phyloP scores from a whole-genome alignment of 2,329 filamentous ascomycete species.

The Botrytis porri region DNA sequence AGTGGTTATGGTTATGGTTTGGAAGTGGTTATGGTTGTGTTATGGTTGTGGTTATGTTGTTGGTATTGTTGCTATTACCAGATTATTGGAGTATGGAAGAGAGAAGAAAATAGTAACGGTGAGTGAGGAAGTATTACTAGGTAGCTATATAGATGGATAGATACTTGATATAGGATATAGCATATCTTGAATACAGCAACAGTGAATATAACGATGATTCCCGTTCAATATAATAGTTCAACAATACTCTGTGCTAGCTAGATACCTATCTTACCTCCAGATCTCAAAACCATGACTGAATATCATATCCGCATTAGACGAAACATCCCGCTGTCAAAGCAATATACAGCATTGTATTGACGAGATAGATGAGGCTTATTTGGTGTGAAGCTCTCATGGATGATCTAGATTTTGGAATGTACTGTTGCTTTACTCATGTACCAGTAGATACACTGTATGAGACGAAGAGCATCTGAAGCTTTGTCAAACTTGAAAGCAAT shows the following conservation, averaged over 20 bases:
- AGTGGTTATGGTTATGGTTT: too few relatives aligned
- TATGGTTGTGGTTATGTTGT: neutral
- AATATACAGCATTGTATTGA: neutral
- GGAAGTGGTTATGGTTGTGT: neutral
- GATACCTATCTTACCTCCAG: neutral
- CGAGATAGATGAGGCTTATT: neutral
- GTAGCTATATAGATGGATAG: neutral
- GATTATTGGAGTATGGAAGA: neutral
- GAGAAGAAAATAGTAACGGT: neutral
- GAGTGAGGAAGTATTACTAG: neutral
- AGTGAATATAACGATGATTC: neutral
- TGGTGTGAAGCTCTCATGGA: neutral
- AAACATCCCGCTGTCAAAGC: slow-evolving; percentile 4
- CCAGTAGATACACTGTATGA: neutral
- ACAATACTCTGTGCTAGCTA: neutral
- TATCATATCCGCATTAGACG: neutral
- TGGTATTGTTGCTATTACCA: neutral
- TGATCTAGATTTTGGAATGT: neutral
- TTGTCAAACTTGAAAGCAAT: neutral
- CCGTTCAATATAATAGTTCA: neutral
- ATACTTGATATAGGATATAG: neutral
- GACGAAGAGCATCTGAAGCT: neutral
- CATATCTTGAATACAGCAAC: neutral
- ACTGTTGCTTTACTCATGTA: neutral
- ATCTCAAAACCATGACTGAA: neutral